Conservation (phyloP, 306 rosid genomes). For the Acacia confusa region DNA sequence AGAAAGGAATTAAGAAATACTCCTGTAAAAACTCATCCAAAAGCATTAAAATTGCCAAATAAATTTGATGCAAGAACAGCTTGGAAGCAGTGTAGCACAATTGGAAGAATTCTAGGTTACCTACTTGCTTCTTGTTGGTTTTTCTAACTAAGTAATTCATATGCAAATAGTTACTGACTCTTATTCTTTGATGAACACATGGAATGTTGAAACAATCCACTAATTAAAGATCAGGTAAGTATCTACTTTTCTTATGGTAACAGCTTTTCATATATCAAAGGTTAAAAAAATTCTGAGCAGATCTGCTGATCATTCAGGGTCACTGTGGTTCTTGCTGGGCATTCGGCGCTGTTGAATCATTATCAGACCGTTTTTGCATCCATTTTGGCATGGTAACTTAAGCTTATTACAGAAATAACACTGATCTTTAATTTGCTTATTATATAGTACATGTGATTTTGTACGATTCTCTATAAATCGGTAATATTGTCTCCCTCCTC, state of each 20-base stretch:
- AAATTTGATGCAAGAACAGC: constrained; percentile 86
- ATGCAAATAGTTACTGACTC: constrained; percentile 40
- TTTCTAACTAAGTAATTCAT: constrained; percentile 3
- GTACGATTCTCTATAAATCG: background rate
- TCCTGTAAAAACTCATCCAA: constrained; percentile 58
- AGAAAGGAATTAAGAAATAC: constrained; percentile 42
- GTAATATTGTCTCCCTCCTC: background rate
- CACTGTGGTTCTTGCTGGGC: constrained; percentile 99
- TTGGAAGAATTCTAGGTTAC: constrained; percentile 83
- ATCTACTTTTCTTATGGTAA: background rate
- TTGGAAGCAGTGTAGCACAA: constrained; percentile 77
- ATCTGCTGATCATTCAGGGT: constrained; percentile 59
- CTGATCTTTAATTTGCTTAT: constrained; percentile 1
- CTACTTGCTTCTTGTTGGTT: constrained; percentile 20
- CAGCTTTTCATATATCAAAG: constrained; percentile 10
- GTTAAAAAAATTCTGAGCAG: constrained; percentile 17
- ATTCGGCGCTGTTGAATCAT: constrained; percentile 90
- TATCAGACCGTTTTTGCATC: constrained; percentile 90
- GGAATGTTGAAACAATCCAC: constrained; percentile 46
- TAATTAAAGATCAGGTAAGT: constrained; percentile 76
- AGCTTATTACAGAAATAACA: constrained; percentile 5
- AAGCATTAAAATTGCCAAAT: constrained; percentile 63
- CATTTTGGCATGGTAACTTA: constrained; percentile 57
- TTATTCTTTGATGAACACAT: constrained; percentile 33
- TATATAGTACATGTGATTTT: background rate